Conservation (phyloP, 2,329 filamentous ascomycete species). For the Ophiocordyceps camponoti-saundersi region DNA sequence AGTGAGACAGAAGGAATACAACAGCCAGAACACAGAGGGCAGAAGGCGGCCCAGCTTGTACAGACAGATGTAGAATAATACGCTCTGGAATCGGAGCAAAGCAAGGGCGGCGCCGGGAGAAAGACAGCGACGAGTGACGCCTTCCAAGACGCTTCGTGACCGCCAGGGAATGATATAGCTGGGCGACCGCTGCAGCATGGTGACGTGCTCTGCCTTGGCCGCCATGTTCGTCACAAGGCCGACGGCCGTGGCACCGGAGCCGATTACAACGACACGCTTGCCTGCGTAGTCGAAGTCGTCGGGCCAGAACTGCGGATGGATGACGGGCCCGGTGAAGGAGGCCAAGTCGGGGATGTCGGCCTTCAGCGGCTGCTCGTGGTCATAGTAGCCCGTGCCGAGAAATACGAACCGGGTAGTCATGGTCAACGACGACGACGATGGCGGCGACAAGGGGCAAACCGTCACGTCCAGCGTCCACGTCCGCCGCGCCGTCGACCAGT, state of each 20-base stretch:
- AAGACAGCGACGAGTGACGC: conserved; percentile 15
- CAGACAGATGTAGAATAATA: conserved; percentile 22
- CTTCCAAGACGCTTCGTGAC: conserved; percentile 16
- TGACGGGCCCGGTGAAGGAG: conserved; percentile 21
- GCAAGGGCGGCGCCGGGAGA: conserved; percentile 24
- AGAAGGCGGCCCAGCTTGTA: conserved; percentile 30
- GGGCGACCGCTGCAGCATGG: conserved; percentile 54
- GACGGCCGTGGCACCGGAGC: conserved; percentile 50
- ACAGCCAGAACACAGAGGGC: conserved; percentile 24
- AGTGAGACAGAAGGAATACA: conserved; percentile 23
- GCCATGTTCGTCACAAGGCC: conserved; percentile 47
- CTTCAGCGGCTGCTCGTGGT: conserved; percentile 43
- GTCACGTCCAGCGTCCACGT: conserved; percentile 2
- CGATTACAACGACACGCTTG: conserved; percentile 50
- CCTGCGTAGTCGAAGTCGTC: conserved; percentile 44
- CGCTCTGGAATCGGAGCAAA: conserved; percentile 28
- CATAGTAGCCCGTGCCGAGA: conserved; percentile 46
- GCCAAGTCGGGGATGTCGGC: conserved; percentile 26
- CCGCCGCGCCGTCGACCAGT: neutral
- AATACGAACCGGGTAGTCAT: conserved; percentile 33
- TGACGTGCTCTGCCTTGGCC: conserved; percentile 38
- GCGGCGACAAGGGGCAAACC: conserved; percentile 10
- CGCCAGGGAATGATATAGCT: conserved; percentile 39
- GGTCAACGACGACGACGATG: neutral
- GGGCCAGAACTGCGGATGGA: conserved; percentile 64